Percentiles rank a stretch among this genome's conserved stretches.
These are phyloP conservation scores for Mortierella alpina DNA, from an alignment of 192 early-diverging fungal genomes.

Conservation along the genomic window DNA sequence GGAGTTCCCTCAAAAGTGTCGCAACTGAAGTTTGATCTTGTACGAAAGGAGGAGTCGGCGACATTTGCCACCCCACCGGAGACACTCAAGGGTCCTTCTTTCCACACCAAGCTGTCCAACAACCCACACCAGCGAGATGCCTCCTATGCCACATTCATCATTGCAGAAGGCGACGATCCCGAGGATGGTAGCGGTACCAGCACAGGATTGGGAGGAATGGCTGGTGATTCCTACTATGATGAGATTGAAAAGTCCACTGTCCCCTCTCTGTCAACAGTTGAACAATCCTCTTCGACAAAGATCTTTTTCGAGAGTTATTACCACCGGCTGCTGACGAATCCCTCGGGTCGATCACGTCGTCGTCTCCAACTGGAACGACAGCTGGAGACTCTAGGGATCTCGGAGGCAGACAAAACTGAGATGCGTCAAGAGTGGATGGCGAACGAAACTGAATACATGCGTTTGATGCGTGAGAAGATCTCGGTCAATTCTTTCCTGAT, in stretches of 20 bases:
- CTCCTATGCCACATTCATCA: constrained; percentile 48
- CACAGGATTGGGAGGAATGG: not conserved
- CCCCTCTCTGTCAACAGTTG: constrained; percentile 64
- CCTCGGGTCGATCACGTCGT: constrained; percentile 58
- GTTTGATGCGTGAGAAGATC: constrained; percentile 54
- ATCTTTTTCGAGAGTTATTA: constrained; percentile 73
- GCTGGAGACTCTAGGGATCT: constrained; percentile 57
- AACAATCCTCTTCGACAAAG: constrained; percentile 69
- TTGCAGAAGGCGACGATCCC: constrained; percentile 27
- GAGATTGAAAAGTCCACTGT: constrained; percentile 34
- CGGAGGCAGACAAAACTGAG: constrained; percentile 61
- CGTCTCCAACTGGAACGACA: constrained; percentile 64
- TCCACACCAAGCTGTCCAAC: constrained; percentile 24
- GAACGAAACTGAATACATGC: constrained; percentile 66
- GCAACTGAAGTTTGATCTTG: constrained; percentile 50
- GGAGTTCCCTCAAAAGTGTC: constrained; percentile 54
- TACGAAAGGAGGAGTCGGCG: constrained; percentile 24
- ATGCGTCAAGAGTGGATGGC: constrained; percentile 63
- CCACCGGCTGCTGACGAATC: constrained; percentile 60
- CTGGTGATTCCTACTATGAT: constrained; percentile 3
- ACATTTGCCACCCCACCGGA: constrained; percentile 48
- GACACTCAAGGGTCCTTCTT: constrained; percentile 39
- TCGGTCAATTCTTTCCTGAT: constrained; percentile 69
- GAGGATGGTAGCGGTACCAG: constrained; percentile 4
- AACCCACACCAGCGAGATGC: constrained; percentile 29